phyloP scores from a whole-genome alignment of 257 asterid species.

The Anisodus acutangulus region DNA sequence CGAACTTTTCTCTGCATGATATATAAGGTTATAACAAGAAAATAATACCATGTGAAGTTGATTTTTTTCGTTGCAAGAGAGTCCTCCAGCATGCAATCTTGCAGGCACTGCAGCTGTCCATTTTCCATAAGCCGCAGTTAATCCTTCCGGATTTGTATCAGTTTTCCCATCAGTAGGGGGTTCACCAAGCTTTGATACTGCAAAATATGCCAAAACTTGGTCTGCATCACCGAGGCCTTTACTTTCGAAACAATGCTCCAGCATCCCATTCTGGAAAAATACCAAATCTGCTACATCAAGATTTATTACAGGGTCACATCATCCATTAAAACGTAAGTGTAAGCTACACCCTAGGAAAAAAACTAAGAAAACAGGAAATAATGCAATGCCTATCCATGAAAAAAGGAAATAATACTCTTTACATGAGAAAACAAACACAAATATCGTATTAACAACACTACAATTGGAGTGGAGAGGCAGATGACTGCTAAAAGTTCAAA shows the following conservation, averaged over 20 bases:
- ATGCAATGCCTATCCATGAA: no score
- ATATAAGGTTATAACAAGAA: background rate
- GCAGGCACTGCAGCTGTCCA: constrained; percentile 92
- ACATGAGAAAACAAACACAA: no score
- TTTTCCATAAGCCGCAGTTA: constrained; percentile 91
- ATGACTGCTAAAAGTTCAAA: no score
- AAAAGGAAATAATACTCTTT: no score
- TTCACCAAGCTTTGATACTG: constrained; percentile 91
- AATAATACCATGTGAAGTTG: background rate
- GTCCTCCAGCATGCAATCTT: constrained; percentile 79
- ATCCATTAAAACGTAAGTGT: constrained; percentile 2
- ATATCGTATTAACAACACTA: no score
- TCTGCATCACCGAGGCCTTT: constrained; percentile 83
- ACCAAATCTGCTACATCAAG: constrained; percentile 94
- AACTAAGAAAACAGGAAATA: background rate
- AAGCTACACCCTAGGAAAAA: background rate
- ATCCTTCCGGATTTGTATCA: constrained; percentile 92
- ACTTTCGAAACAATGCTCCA: constrained; percentile 94
- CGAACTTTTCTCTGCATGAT: background rate
- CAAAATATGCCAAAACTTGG: constrained; percentile 95
- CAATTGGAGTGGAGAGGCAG: no score
- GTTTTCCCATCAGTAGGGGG: constrained; percentile 93
- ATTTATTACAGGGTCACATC: constrained; percentile 39
- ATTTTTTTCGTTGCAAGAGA: constrained; percentile 82
- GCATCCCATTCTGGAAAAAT: constrained; percentile 99